These are phyloP conservation scores for Ogataea zsoltii DNA, from an alignment of 805 yeast genomes.

Conservation along the genomic window DNA sequence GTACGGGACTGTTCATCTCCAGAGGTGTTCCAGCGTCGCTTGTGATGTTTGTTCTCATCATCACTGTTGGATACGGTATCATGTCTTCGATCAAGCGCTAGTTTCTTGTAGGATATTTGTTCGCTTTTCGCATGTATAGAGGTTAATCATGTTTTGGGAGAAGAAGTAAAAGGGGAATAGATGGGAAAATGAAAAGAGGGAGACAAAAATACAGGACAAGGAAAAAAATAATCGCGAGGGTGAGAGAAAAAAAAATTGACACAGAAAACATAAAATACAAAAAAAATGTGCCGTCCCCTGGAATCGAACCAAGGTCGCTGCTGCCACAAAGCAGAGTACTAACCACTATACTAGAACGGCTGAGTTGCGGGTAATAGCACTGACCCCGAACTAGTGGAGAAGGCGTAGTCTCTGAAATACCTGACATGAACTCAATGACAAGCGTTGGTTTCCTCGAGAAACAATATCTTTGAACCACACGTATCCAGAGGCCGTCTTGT, in stretches of 20 bases:
- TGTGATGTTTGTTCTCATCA: slow-evolving; percentile 43
- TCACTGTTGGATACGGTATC: slow-evolving; percentile 52
- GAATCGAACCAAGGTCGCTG: slow-evolving; percentile 32
- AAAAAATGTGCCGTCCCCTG: slow-evolving; percentile 26
- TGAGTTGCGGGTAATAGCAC: not conserved
- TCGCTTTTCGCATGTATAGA: not conserved
- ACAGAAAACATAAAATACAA: not conserved
- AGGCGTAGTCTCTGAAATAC: no score
- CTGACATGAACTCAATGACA: no score
- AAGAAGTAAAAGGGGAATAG: no score
- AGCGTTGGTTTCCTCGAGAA: no score
- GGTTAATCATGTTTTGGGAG: not conserved
- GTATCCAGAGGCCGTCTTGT: no score
- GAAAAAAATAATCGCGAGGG: no score
- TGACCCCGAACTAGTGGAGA: no score
- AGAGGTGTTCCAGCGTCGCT: slow-evolving; percentile 54
- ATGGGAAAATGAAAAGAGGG: no score
- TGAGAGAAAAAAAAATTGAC: no score
- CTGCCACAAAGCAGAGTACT: slow-evolving; percentile 33
- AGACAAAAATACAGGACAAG: no score
- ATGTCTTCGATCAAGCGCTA: slow-evolving; percentile 36
- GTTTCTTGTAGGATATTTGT: not conserved
- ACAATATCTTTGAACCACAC: no score
- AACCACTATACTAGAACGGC: slow-evolving; percentile 34
- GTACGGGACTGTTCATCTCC: slow-evolving; percentile 49